These are phyloP conservation scores for Melocanna baccifera DNA, from an alignment of 176 grass and related monocot genomes.

Conservation along the genomic window DNA sequence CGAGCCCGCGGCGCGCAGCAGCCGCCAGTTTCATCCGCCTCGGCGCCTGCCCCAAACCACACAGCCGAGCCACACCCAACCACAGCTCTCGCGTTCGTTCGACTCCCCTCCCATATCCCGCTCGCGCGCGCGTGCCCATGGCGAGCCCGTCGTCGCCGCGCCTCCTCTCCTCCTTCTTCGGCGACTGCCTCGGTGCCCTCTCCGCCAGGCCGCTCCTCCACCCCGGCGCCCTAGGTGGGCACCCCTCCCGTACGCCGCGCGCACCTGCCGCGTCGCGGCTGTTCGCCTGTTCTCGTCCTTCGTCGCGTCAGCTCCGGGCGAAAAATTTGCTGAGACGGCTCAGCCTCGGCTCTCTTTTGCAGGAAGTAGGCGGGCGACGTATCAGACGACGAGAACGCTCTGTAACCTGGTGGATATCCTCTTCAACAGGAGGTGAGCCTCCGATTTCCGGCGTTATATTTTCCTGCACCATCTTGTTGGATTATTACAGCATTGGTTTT, in stretches of 20 bases:
- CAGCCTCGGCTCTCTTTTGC: neutral
- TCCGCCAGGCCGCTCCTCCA: constrained; percentile 37
- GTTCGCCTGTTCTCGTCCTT: neutral
- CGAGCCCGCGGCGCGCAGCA: neutral
- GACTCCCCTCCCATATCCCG: neutral
- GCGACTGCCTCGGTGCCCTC: constrained; percentile 49
- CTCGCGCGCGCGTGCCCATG: constrained; percentile 40
- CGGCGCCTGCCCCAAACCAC: neutral
- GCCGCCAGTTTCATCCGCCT: neutral
- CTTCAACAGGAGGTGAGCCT: constrained; percentile 71
- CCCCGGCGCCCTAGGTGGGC: constrained; percentile 13
- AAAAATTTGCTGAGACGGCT: neutral
- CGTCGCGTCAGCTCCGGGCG: neutral
- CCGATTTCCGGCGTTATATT: neutral
- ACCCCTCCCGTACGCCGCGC: neutral
- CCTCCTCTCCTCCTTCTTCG: constrained; percentile 72
- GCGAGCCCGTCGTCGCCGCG: constrained; percentile 54
- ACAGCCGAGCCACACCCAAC: neutral
- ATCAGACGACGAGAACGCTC: constrained; percentile 62
- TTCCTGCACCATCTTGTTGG: neutral
- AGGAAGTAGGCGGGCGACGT: constrained; percentile 41
- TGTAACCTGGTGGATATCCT: constrained; percentile 76
- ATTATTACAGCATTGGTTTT: neutral
- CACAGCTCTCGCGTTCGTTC: neutral
- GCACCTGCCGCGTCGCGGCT: neutral